Evolutionary conservation across 768 basidiomycete genomes (phyloP), one percentile per base, ranked within the genome.

Genomic region (Tylopilus vinaceipallidus): DNA sequence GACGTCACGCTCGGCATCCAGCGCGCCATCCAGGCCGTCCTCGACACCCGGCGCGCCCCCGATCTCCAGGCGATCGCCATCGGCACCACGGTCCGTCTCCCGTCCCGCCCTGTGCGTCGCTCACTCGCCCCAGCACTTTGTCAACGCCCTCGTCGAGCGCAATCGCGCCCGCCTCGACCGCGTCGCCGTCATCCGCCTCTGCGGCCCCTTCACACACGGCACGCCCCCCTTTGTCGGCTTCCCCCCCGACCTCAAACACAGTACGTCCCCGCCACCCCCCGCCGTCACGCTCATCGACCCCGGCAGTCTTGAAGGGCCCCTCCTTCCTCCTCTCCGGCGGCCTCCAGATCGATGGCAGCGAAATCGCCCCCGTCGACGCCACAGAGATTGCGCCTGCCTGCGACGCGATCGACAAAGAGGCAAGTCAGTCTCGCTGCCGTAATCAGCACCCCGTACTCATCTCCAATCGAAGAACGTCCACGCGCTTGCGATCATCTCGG

Each of bases 121-220:
- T 54, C 17, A 45, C 1, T 13, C 14, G 4, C 7, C 17, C 24
- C 19, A 75, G 71, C 76, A 79, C 59, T 81, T 81, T 49, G 71
- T 82, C 22, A 82, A 86, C 53, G 81, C 82, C 1, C 75, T 86
- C 3, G 71, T 86, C 16, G 81, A 84, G 65, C 62, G 75, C 22
- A 77, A 84, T 60, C 65, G 75, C 6, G 53, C 73, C 3, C 71
- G 77, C n/a, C 65, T 86, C 13, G 73, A 75, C 38, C 76, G 76
- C 39, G 83, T 86, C 0, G 84, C 82, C 0, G 82, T 86, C 32
- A 73, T 86, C 41, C 77, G 84, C 47, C 72, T 86, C 7, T 82
- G 80, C 39, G 80, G 77, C 4, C 80, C 80, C 0, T 83, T 80
- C 62, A 80, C 80, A 3, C 69, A 64, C n/a, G 79, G 80, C 29